A percentile compares a stretch with the other conserved stretches of the same genome.
These are phyloP conservation scores for Wickerhamiella alocasiicola DNA, from an alignment of 805 yeast genomes.

Conservation along the genomic window DNA sequence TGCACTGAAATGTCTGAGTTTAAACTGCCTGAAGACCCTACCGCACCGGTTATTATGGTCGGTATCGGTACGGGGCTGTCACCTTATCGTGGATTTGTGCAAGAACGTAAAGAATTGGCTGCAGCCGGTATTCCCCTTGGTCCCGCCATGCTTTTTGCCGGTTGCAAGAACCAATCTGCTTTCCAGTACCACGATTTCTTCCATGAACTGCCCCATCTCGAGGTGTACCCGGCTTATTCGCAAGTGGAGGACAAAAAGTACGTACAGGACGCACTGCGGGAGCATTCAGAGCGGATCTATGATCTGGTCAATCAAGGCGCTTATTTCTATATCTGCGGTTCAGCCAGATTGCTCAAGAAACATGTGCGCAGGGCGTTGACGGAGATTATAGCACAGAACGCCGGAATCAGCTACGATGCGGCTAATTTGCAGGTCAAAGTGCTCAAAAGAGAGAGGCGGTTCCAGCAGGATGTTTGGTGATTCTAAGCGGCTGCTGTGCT, in stretches of 20 bases:
- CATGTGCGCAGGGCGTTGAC: constrained; percentile 12
- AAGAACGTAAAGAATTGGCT: constrained; percentile 48
- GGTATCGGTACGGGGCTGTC: constrained; percentile 92
- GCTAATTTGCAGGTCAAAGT: constrained; percentile 14
- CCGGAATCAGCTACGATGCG: constrained; percentile 10
- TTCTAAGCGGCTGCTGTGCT: neutral
- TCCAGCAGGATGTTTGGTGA: constrained; percentile 37
- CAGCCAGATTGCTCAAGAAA: constrained; percentile 15
- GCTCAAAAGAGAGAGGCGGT: constrained; percentile 21
- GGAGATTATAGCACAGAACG: constrained; percentile 12
- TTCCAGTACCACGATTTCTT: constrained; percentile 15
- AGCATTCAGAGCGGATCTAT: constrained; percentile 12
- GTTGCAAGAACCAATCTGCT: constrained; percentile 16
- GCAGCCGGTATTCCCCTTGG: constrained; percentile 14
- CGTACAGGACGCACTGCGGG: constrained; percentile 11
- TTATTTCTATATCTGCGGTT: constrained; percentile 18
- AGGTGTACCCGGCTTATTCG: constrained; percentile 18
- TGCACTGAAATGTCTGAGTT: constrained; percentile 73
- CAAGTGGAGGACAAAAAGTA: constrained; percentile 11
- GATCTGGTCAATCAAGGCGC: constrained; percentile 15
- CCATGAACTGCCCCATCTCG: neutral
- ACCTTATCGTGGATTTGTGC: constrained; percentile 72
- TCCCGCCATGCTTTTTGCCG: constrained; percentile 15
- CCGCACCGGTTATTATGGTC: constrained; percentile 59
- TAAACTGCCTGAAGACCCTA: constrained; percentile 61